Conservation (phyloP, 139 green algal species). For the Chlorella vulgaris region DNA sequence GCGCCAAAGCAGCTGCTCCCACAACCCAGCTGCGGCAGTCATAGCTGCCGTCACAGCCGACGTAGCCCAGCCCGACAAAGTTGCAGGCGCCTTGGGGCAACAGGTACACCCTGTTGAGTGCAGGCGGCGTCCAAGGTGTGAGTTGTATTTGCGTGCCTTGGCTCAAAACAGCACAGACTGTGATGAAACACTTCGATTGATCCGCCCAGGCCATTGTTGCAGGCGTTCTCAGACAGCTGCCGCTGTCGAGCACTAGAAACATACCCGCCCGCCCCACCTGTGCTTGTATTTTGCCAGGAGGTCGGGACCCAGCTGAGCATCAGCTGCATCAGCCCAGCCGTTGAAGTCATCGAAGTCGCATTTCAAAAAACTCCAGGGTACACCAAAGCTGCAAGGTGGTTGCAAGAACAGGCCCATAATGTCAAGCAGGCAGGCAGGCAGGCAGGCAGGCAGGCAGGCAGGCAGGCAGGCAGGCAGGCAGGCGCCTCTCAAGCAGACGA, state of each 20-base stretch:
- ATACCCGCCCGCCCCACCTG: neutral
- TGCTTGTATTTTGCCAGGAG: neutral
- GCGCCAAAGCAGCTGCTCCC: neutral
- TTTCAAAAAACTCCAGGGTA: neutral
- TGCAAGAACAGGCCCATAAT: too few relatives aligned
- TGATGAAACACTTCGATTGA: neutral
- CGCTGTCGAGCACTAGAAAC: neutral
- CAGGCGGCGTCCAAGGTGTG: neutral
- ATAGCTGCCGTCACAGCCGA: neutral
- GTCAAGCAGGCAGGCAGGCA: neutral
- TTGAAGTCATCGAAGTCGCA: constrained; percentile 9
- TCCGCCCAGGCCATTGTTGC: neutral
- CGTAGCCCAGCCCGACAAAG: neutral
- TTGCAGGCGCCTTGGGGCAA: neutral
- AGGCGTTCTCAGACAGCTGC: neutral
- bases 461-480: too few relatives aligned
- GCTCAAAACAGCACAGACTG: neutral
- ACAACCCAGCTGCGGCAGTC: neutral
- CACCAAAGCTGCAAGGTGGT: neutral
- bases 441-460: neutral
- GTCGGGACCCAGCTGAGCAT: neutral
- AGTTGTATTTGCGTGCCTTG: neutral
- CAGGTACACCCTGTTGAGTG: constrained; percentile 12
- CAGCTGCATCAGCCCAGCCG: constrained; percentile 1
- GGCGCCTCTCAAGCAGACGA: neutral